Evolutionary conservation across 805 yeast species (phyloP).

Genomic region (Hanseniaspora hatyaiensis): DNA sequence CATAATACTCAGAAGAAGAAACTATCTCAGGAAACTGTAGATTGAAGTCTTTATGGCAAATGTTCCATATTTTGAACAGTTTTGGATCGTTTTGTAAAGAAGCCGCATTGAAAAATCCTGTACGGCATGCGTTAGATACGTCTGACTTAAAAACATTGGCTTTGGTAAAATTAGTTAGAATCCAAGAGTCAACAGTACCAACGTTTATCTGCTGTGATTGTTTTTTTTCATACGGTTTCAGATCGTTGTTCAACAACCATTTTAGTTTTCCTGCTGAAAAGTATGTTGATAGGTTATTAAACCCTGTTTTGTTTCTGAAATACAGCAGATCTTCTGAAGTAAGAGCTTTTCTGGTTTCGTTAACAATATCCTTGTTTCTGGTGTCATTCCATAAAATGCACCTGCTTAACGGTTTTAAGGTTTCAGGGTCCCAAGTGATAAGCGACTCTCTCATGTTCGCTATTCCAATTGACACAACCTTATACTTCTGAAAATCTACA

Average conservation of each 20-base stretch:
- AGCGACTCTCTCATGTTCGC: conserved; percentile 96
- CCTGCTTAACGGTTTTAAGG: conserved; percentile 71
- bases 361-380: conserved; percentile 63
- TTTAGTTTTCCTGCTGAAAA: conserved; percentile 81
- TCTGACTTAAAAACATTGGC: conserved; percentile 67
- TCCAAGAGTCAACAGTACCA: conserved; percentile 93
- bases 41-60: background rate
- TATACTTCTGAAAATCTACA: conserved; percentile 48
- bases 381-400: conserved; percentile 95
- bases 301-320: conserved; percentile 59
- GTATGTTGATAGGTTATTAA: conserved; percentile 73
- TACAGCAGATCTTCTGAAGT: conserved; percentile 45
- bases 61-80: conserved; percentile 63
- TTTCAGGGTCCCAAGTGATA: conserved; percentile 69
- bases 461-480: conserved; percentile 66
- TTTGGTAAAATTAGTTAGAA: conserved; percentile 68
- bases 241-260: conserved; percentile 79
- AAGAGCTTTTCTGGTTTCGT: conserved; percentile 44
- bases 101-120: conserved; percentile 76
- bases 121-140: conserved; percentile 83
- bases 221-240: conserved; percentile 54
- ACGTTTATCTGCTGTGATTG: conserved; percentile 67
- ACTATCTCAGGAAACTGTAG: conserved; percentile 39
- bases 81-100: conserved; percentile 64
- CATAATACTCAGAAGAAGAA: conserved; percentile 68